A percentile compares a stretch with the other conserved stretches of the same genome.
Evolutionary conservation across 2,329 filamentous ascomycete genomes (phyloP).

Genomic region (Esteya vermicola): DNA sequence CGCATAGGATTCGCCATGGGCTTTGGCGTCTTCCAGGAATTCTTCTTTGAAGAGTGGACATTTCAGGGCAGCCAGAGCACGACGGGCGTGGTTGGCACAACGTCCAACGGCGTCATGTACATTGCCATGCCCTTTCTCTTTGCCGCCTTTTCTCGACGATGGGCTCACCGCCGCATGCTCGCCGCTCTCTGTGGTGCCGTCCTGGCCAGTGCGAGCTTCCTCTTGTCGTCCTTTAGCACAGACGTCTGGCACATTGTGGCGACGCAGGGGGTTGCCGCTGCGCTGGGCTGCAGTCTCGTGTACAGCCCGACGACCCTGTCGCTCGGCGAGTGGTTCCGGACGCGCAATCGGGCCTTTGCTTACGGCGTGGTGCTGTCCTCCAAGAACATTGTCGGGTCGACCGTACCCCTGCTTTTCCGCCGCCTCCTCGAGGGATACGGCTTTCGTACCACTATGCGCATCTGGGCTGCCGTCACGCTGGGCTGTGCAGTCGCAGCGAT

Average conservation of each 20-base stretch:
- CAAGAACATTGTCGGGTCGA: conserved; percentile 3
- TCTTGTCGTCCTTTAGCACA: neutral
- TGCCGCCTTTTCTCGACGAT: neutral
- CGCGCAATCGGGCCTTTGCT: neutral
- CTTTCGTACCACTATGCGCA: neutral
- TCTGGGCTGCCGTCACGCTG: conserved; percentile 7
- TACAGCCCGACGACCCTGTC: conserved; percentile 2
- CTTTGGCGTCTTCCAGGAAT: conserved; percentile 4
- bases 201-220: neutral
- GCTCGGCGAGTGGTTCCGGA: conserved; percentile 2
- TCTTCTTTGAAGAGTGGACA: neutral
- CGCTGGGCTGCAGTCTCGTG: conserved; percentile 1
- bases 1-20: conserved; percentile 2
- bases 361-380: neutral
- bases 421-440: neutral
- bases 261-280: neutral
- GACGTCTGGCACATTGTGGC: conserved; percentile 1
- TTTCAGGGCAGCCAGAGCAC: neutral
- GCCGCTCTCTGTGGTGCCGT: neutral
- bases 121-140: conserved; percentile 4
- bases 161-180: neutral
- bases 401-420: conserved; percentile 1
- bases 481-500: neutral
- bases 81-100: conserved; percentile 4
- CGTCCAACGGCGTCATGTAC: conserved; percentile 5